Evolutionary conservation across 2,329 filamentous ascomycete genomes (phyloP).

Genomic region (Monilinia vaccinii-corymbosi): DNA sequence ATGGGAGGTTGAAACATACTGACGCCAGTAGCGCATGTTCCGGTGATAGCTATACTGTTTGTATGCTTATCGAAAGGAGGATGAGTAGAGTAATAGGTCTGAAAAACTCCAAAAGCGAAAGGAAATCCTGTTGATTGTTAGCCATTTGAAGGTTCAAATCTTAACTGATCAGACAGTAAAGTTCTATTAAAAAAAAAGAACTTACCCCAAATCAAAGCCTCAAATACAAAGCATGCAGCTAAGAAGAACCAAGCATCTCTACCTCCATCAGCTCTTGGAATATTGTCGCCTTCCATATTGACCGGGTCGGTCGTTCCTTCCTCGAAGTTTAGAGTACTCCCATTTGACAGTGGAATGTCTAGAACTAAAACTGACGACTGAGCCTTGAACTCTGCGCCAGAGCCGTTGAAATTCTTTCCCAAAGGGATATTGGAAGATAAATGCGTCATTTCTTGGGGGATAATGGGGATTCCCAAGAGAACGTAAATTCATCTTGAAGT

Average conservation of each 20-base stretch:
- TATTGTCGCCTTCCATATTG: background rate
- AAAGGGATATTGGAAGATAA: background rate
- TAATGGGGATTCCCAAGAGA: background rate
- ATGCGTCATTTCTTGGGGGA: background rate
- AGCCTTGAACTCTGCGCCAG: background rate
- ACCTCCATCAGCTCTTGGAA: slow-evolving; percentile 39
- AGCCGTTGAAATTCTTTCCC: background rate
- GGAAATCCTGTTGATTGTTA: slow-evolving; percentile 26
- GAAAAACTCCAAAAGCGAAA: slow-evolving; percentile 35
- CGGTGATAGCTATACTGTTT: slow-evolving; percentile 36
- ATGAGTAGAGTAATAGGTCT: slow-evolving; percentile 35
- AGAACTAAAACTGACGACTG: background rate
- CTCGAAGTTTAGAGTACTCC: background rate
- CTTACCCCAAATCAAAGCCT: slow-evolving; percentile 45
- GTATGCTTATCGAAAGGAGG: slow-evolving; percentile 30
- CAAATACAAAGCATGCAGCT: slow-evolving; percentile 41
- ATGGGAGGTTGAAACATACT: background rate
- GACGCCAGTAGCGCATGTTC: slow-evolving; percentile 27
- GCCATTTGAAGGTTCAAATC: background rate
- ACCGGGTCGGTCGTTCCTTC: background rate
- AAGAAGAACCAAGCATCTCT: slow-evolving; percentile 44
- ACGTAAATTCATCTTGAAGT: background rate
- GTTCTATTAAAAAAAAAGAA: background rate
- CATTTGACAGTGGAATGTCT: background rate
- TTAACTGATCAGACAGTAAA: background rate